Conservation (phyloP, 192 early-diverging fungal genomes). For the Dimargaris cristalligena region DNA sequence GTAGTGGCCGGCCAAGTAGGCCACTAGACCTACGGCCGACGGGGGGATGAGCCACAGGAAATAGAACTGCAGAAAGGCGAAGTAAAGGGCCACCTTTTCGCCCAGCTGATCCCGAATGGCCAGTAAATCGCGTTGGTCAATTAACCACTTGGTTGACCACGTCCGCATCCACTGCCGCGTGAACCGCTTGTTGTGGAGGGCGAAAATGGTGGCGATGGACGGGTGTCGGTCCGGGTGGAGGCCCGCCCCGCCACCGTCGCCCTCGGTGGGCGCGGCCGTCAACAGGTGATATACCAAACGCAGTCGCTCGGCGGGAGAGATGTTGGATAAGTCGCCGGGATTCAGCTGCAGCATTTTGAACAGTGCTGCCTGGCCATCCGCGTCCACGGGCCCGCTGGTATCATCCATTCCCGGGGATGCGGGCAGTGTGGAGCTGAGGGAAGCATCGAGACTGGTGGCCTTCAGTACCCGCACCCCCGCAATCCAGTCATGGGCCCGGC, state of each 20-base stretch:
- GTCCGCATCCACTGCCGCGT: conserved; percentile 66
- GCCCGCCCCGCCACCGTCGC: conserved; percentile 54
- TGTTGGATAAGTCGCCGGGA: not conserved
- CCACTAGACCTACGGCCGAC: conserved; percentile 40
- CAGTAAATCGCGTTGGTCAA: conserved; percentile 52
- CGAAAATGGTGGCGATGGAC: conserved; percentile 45
- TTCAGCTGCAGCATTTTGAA: not conserved
- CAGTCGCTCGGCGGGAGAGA: conserved; percentile 33
- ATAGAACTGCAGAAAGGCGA: conserved; percentile 88
- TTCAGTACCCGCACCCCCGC: conserved; percentile 34
- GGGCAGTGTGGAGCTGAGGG: conserved; percentile 12
- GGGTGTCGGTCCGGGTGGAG: conserved; percentile 33
- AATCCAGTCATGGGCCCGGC: conserved; percentile 56
- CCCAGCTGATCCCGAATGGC: conserved; percentile 68
- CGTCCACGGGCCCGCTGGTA: conserved; percentile 19
- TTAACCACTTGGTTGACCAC: conserved; percentile 68
- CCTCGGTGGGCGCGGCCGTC: conserved; percentile 30
- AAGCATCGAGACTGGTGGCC: not conserved
- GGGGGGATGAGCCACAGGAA: conserved; percentile 54
- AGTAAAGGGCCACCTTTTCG: conserved; percentile 85
- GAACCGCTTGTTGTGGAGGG: conserved; percentile 64
- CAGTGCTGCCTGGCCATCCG: conserved; percentile 3
- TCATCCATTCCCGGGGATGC: conserved; percentile 21
- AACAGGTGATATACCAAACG: conserved; percentile 45
- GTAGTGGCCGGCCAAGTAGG: conserved; percentile 30